Evolutionary conservation across 805 yeast species (phyloP).

Genomic region (Metahyphopichia silvanorum): DNA sequence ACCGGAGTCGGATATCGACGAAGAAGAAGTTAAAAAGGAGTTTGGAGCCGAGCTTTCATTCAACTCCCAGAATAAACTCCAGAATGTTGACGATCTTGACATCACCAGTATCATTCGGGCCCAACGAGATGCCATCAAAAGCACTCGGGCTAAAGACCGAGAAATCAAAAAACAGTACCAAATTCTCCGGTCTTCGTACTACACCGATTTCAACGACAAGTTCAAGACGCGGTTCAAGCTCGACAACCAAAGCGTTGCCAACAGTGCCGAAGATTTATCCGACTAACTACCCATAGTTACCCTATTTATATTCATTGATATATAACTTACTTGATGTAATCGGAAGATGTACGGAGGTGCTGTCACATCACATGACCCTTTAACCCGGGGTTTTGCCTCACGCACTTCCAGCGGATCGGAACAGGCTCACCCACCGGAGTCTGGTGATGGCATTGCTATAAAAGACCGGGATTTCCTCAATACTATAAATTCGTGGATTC

Average conservation of each 20-base stretch:
- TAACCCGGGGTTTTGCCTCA: not conserved
- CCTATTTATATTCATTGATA: too few relatives aligned
- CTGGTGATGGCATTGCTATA: conserved; percentile 3
- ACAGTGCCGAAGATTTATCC: conserved; percentile 15
- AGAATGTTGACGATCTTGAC: conserved; percentile 35
- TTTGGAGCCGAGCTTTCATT: conserved; percentile 34
- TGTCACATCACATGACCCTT: too few relatives aligned
- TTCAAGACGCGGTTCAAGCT: conserved; percentile 12
- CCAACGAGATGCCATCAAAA: conserved; percentile 33
- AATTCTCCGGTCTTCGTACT: conserved; percentile 1
- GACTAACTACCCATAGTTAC: too few relatives aligned
- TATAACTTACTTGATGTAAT: too few relatives aligned
- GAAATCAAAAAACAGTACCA: conserved; percentile 26
- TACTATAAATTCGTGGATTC: not conserved
- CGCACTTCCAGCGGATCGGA: not conserved
- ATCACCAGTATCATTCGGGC: conserved; percentile 34
- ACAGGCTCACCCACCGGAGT: not conserved
- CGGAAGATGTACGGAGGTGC: too few relatives aligned
- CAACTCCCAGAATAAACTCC: conserved; percentile 32
- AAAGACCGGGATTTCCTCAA: not conserved
- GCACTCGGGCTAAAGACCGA: conserved; percentile 41
- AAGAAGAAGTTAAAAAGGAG: conserved; percentile 33
- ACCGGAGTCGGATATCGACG: conserved; percentile 39
- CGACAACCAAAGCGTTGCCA: conserved; percentile 25
- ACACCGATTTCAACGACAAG: conserved; percentile 9